Conservation (phyloP, 2,329 filamentous ascomycete species). For the Zymoseptoria crescenta region DNA sequence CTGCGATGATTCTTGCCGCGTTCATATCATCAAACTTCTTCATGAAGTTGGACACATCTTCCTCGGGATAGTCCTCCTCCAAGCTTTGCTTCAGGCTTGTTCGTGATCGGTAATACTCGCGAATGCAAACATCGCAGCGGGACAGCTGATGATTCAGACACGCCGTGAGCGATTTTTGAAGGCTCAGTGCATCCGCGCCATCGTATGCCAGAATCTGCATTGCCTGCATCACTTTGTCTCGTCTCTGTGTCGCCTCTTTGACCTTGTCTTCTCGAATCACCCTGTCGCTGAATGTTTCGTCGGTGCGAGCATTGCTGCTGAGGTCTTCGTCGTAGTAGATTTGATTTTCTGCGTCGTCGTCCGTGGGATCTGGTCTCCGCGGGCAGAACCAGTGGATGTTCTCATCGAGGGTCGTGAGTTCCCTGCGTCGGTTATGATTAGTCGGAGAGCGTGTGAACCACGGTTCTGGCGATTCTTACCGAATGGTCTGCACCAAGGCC, state of each 20-base stretch:
- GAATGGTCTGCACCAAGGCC: constrained; percentile 1
- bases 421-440: constrained; percentile 10
- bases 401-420: constrained; percentile 24
- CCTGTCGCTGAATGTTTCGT: constrained; percentile 23
- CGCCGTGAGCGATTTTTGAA: constrained; percentile 34
- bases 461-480: neutral
- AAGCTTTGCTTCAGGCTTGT: constrained; percentile 34
- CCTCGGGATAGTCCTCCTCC: constrained; percentile 36
- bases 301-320: constrained; percentile 11
- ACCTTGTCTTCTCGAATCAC: constrained; percentile 25
- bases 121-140: constrained; percentile 44
- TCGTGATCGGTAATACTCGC: constrained; percentile 41
- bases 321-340: constrained; percentile 42
- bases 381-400: constrained; percentile 44
- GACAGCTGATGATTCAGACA: constrained; percentile 37
- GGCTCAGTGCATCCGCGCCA: constrained; percentile 38
- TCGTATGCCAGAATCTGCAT: constrained; percentile 42
- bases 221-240: constrained; percentile 35
- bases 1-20: constrained; percentile 36
- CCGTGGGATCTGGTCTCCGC: constrained; percentile 18
- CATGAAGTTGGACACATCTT: constrained; percentile 39
- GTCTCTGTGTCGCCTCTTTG: constrained; percentile 33
- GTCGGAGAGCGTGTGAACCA: neutral
- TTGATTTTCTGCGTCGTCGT: constrained; percentile 20
- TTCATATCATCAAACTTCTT: constrained; percentile 39